Percentiles rank a stretch among this genome's conserved stretches.
Conservation (phyloP, 352 stramenopile species). For the Phytophthora pinifolia region DNA sequence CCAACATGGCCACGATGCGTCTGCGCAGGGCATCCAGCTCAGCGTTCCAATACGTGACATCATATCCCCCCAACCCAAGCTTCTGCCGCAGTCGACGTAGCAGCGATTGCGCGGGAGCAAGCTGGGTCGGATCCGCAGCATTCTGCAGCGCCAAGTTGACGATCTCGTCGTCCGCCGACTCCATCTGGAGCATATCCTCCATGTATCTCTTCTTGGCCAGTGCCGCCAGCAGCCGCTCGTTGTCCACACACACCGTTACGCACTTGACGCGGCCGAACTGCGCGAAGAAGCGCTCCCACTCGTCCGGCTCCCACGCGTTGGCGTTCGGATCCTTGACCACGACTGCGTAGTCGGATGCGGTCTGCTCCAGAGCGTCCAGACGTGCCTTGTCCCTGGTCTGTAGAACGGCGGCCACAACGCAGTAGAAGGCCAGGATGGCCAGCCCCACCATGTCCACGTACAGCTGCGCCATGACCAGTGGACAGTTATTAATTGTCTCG, state of each 20-base stretch:
- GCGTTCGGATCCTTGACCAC: conserved; percentile 71
- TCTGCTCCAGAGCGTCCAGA: conserved; percentile 65
- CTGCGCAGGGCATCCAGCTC: conserved; percentile 49
- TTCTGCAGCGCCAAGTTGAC: conserved; percentile 38
- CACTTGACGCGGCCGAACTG: conserved; percentile 75
- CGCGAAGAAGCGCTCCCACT: conserved; percentile 68
- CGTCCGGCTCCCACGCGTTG: conserved; percentile 62
- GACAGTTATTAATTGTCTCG: conserved; percentile 48
- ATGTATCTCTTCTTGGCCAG: conserved; percentile 67
- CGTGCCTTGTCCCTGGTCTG: conserved; percentile 45
- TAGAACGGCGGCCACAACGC: conserved; percentile 38
- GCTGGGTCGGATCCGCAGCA: conserved; percentile 31
- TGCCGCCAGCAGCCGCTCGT: conserved; percentile 54
- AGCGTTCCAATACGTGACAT: conserved; percentile 62
- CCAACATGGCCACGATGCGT: conserved; percentile 37
- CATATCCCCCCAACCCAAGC: conserved; percentile 39
- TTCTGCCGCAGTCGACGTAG: conserved; percentile 40
- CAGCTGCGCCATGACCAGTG: conserved; percentile 49
- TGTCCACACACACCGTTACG: conserved; percentile 66
- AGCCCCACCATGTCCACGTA: conserved; percentile 60
- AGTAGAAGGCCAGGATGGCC: conserved; percentile 50
- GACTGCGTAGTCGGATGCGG: conserved; percentile 68
- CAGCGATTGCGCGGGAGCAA: conserved; percentile 19
- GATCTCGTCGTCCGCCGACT: conserved; percentile 39
- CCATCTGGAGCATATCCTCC: conserved; percentile 72